Evolutionary conservation across 2,329 filamentous ascomycete species (phyloP).

Genomic region (Arthrobotrys conoides): DNA sequence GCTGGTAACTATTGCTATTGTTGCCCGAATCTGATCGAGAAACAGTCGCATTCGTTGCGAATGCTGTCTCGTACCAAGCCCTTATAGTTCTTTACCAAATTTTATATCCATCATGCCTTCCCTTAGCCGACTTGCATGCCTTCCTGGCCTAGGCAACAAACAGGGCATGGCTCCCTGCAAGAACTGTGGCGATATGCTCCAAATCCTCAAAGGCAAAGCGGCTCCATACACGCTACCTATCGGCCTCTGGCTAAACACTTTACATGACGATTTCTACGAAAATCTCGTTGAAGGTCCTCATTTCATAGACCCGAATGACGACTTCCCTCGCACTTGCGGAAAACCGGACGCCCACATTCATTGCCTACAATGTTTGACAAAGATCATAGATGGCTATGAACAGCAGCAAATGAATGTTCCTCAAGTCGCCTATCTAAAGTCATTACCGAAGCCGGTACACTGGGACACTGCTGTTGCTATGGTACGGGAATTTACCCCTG

Average conservation of each 20-base stretch:
- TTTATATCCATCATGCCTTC: no score
- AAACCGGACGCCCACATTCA: neutral
- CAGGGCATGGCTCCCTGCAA: neutral
- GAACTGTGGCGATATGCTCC: neutral
- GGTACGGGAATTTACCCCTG: no score
- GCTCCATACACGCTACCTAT: constrained; percentile 7
- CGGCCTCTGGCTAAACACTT: neutral
- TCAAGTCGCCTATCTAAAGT: neutral
- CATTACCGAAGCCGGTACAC: no score
- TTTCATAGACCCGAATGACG: neutral
- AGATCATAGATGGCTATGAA: neutral
- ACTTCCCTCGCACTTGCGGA: neutral
- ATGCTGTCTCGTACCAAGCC: no score
- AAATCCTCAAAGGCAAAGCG: constrained; percentile 2
- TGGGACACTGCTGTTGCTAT: no score
- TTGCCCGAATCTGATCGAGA: no score
- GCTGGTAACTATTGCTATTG: no score
- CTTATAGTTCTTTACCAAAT: no score
- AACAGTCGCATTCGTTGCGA: no score
- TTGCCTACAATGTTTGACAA: neutral
- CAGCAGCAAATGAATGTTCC: neutral
- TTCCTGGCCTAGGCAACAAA: no score
- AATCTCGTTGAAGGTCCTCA: neutral
- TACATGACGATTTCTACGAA: neutral
- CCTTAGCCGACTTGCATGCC: no score